Percentiles rank a stretch among this genome's conserved stretches.
Evolutionary conservation across 768 basidiomycete species (phyloP).

Genomic region (Mycena vitilis): DNA sequence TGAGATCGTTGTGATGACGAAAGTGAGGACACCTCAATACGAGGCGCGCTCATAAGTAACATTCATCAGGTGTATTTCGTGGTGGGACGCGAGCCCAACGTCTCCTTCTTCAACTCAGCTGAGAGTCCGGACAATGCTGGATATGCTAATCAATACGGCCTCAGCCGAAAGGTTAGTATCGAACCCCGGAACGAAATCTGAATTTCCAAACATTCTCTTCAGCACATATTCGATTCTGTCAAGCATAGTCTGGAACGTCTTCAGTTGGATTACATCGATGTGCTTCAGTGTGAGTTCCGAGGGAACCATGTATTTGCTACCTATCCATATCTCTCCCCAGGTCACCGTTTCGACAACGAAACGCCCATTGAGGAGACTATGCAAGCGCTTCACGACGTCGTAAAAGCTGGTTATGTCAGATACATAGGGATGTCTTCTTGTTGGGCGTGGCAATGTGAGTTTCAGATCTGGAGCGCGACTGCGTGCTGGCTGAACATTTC

Average conservation of each 20-base stretch:
- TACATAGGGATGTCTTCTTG: conserved; percentile 72
- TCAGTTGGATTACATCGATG: conserved; percentile 81
- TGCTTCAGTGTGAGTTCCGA: conserved; percentile 68
- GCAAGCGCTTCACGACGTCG: conserved; percentile 78
- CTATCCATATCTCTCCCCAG: conserved; percentile 40
- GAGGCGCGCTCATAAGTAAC: too few relatives aligned
- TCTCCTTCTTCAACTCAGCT: conserved; percentile 23
- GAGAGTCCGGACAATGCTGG: conserved; percentile 52
- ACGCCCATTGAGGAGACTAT: conserved; percentile 74
- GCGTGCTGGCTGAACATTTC: background rate
- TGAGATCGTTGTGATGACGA: conserved; percentile 83
- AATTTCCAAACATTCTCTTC: conserved; percentile 17
- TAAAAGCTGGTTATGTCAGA: conserved; percentile 70
- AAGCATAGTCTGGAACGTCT: conserved; percentile 72
- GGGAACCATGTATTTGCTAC: conserved; percentile 44
- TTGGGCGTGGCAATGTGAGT: conserved; percentile 65
- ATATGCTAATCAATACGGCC: conserved; percentile 66
- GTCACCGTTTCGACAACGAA: conserved; percentile 66
- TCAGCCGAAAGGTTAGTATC: conserved; percentile 54
- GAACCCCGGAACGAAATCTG: background rate
- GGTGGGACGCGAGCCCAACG: conserved; percentile 42
- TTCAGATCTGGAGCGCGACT: background rate
- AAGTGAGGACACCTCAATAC: conserved; percentile 50
- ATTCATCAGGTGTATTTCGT: conserved; percentile 50
- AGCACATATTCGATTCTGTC: conserved; percentile 81